Evolutionary conservation across 1,284 basidiomycete genomes (phyloP), one percentile per base, ranked within the genome.

Genomic region (Schizophyllum amplum): DNA sequence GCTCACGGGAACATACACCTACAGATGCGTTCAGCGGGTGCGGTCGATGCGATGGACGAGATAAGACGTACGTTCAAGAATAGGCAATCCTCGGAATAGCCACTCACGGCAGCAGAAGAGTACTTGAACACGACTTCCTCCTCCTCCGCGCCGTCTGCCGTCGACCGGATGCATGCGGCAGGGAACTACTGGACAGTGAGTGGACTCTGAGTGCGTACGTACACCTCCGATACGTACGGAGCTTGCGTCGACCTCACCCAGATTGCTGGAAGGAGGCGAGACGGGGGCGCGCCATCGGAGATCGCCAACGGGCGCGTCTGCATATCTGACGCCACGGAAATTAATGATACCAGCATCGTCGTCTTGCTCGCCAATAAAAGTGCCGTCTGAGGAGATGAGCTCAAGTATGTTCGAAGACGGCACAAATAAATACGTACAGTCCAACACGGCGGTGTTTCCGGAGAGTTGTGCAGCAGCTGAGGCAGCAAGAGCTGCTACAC

Each of bases 271-370:
- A 7, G 73, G 73, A 50, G 73, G 73, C 2, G 65, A 68, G 7
- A 75, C 68, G 22, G 74, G 72, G 2, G 72, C 69, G 51, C 67
- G 62, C 72, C 72, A 76, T 53, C 74, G 66, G 42, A 73, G 63
- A 17, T 70, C 57, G 5, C 72, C 72, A 26, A 67, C 48, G 17
- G 74, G 74, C 5, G 73, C 61, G 56, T 75, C 72, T 20, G 74
- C 73, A 60, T 67, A 76, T 25, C 69, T 70, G 22, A 76, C 62
- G 4, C 74, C 74, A 4, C 56, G 63, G 59, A 70, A 75, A 5
- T 65, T 71, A 2, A 65, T 69, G 17, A 74, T 68, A 0, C 67
- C 67, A 25, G 62, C 68, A 2, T 64, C 62, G 9, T 57, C 55
- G 53, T 74, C 65, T 24, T 60, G 58, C 13, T 65, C 47, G 3